Base-by-base conservation (phyloP, 1,139 yeast species). In the Spencermartinsiella ligniputridi region DNA sequence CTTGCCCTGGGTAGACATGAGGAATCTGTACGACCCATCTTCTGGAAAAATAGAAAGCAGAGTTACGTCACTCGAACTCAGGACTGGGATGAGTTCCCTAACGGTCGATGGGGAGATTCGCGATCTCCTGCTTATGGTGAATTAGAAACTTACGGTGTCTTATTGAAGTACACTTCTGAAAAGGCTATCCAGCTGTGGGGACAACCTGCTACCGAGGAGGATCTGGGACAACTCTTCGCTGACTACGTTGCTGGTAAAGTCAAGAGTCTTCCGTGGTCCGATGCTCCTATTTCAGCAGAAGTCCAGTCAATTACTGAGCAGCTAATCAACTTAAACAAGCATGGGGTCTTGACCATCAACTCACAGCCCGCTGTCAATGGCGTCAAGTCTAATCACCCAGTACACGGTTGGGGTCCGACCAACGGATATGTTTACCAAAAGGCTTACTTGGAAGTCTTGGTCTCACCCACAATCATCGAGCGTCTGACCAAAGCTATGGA, bases 311-410 rank as follows among this genome's bases (percentile, higher is more conserved):
- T 90, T 57, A 74, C 78, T 49, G 67, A 71, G 9, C 72, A 78
- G 46, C 74, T 92, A 56, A 68, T 85, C 38, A 66, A 70, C 18
- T 70, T 90, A 51, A 89, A 89, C 66, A 54, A 69, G 47, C 72
- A 75, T 27, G 89, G 90, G 1, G 76, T 83, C 51, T 69, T 88
- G 52, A 89, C 97, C 16, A 78, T 90, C 63, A 92, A 90, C 67
- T 90, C 97, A 4, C 98, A 92, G 67, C 96, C 97, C n/a, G 81
- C 92, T 35, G 79, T 90, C 42, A 87, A 89, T 62, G 95, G 96
- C 3, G 74, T 77, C 22, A 73, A 71, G 47, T 88, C 96, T 16
- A 73, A 74, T 41, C 87, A 90, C 62, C 72, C 78, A 20, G 69
- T 79, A 12, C 81, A 78, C 56, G 98, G 98, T 6, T 92, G 98